Percentiles rank a stretch among this genome's conserved stretches.
phyloP scores from a whole-genome alignment of 2,329 filamentous ascomycete species.

The Fusarium phyllophilum region DNA sequence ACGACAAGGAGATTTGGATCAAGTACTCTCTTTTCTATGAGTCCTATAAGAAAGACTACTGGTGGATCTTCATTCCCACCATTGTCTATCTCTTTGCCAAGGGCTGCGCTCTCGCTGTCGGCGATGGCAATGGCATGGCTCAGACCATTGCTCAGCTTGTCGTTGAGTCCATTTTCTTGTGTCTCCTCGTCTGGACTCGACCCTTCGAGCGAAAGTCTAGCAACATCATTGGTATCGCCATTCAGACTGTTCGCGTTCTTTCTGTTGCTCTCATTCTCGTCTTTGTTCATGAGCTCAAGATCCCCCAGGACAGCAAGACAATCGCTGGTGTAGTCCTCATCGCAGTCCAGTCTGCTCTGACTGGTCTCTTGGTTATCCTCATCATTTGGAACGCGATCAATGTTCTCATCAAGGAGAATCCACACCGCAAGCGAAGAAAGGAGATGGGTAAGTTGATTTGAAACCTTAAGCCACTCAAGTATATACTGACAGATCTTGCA shows the following conservation, averaged over 20 bases:
- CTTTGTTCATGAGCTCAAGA: constrained; percentile 92
- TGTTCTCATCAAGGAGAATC: constrained; percentile 85
- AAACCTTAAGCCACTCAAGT: background rate
- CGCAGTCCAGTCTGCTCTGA: constrained; percentile 87
- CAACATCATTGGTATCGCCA: constrained; percentile 93
- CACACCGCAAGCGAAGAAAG: constrained; percentile 88
- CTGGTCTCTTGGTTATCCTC: constrained; percentile 83
- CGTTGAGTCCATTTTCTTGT: constrained; percentile 83
- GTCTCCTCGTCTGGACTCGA: constrained; percentile 82
- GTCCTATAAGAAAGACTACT: constrained; percentile 91
- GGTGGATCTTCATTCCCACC: constrained; percentile 94
- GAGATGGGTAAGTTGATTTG: constrained; percentile 76
- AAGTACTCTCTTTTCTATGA: constrained; percentile 99
- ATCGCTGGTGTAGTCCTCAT: constrained; percentile 93
- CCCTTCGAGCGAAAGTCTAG: constrained; percentile 88
- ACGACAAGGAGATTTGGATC: constrained; percentile 89
- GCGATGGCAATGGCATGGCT: constrained; percentile 83
- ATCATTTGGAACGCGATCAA: constrained; percentile 91
- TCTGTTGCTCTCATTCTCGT: constrained; percentile 90
- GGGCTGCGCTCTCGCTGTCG: constrained; percentile 85
- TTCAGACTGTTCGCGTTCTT: constrained; percentile 87
- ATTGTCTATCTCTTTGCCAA: constrained; percentile 93
- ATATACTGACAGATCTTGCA: constrained; percentile 52
- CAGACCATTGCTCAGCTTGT: constrained; percentile 84
- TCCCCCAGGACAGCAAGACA: constrained; percentile 92